Conservation (phyloP, 176 grass and related monocot genomes). For the Triticum urartu region DNA sequence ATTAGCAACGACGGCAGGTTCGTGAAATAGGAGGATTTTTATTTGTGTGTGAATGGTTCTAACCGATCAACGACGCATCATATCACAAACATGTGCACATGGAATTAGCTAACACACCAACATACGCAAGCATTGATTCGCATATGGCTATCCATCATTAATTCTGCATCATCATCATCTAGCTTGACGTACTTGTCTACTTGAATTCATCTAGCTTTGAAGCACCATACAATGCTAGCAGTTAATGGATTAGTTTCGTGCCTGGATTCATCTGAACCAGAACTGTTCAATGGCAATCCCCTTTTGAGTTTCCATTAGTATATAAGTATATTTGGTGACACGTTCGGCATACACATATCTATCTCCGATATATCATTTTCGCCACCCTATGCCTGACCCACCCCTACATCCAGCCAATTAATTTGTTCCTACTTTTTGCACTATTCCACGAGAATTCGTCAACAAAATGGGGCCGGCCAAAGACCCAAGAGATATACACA, state of each 20-base stretch:
- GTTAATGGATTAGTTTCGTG: not conserved
- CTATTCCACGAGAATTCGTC: conserved; percentile 21
- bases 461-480: conserved; percentile 15
- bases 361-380: conserved; percentile 13
- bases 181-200: conserved; percentile 13
- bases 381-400: not conserved
- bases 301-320: not conserved
- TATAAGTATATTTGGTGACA: not conserved
- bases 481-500: not conserved
- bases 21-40: not conserved
- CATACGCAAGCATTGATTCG: not conserved
- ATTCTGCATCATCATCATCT: not conserved
- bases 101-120: too few relatives aligned
- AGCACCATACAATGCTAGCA: conserved; percentile 7
- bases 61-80: too few relatives aligned
- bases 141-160: not conserved
- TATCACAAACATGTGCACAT: too few relatives aligned
- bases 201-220: conserved; percentile 15
- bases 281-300: not conserved
- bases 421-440: conserved; percentile 18
- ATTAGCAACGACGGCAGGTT: not conserved
- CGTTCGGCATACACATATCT: not conserved
- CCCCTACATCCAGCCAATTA: not conserved
- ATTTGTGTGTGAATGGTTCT: not conserved
- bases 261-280: not conserved